A percentile compares a stretch with the other conserved stretches of the same genome.
These are phyloP conservation scores for Pleurotus salmoneostramineus DNA, from an alignment of 768 basidiomycete species.

Conservation along the genomic window DNA sequence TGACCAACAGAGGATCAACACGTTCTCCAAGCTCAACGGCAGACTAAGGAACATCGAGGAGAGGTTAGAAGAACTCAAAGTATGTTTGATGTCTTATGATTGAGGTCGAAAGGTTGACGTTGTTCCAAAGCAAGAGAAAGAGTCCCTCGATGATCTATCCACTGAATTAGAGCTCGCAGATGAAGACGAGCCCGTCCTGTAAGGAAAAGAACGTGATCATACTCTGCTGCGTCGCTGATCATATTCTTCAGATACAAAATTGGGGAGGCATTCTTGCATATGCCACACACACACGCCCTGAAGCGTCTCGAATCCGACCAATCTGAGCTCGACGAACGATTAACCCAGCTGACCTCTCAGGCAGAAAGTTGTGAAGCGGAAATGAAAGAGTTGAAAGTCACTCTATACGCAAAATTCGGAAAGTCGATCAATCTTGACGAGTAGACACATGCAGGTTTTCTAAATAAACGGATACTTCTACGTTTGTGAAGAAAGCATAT, in stretches of 20 bases:
- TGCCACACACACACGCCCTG: conserved; percentile 65
- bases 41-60: conserved; percentile 71
- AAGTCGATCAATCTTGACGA: conserved; percentile 91
- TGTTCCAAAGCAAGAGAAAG: conserved; percentile 84
- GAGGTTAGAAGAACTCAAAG: conserved; percentile 71
- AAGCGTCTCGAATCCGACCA: conserved; percentile 72
- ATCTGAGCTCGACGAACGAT: conserved; percentile 48
- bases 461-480: neutral
- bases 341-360: conserved; percentile 43
- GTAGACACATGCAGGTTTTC: conserved; percentile 22
- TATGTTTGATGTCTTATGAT: conserved; percentile 22
- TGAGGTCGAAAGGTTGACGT: neutral
- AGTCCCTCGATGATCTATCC: conserved; percentile 85
- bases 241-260: conserved; percentile 67
- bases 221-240: neutral
- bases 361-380: conserved; percentile 65
- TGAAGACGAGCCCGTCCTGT: conserved; percentile 80
- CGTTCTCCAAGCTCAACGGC: conserved; percentile 88
- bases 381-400: conserved; percentile 80
- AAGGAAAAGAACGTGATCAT: conserved; percentile 19
- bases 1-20: conserved; percentile 89
- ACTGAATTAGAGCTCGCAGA: conserved; percentile 89
- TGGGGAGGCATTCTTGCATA: conserved; percentile 85
- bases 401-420: conserved; percentile 89
- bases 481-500: conserved; percentile 1